Evolutionary conservation across 305 asterid species (phyloP), one percentile per base, ranked within the genome.

Genomic region (Rubia peregrina): DNA sequence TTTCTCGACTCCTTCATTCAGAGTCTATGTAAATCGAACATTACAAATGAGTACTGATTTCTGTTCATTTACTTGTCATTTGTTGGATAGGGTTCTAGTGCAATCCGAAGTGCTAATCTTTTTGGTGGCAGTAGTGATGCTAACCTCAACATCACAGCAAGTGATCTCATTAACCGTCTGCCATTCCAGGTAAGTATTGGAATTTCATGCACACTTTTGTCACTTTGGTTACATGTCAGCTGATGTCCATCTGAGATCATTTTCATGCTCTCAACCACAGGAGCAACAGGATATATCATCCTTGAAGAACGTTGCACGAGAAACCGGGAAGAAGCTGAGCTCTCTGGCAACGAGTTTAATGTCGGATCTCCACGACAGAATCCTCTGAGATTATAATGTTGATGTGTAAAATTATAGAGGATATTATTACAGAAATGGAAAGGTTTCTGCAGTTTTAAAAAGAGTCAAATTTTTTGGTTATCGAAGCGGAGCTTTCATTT

Each of bases 211-310:
- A 16, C 9, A 21, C 11, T 43, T 16, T 9, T 5, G 13, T 1
- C 16, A 3, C 4, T 9, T 44, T 44, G 11, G 49, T 44, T n/a
- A 17, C 33, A 4, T 17, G 17, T 17, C 6, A 46, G 57, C 17
- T 21, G 57, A 51, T 17, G 53, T 13, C 43, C 8, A 66, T 57
- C 48, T 65, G 14, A 65, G 43, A 12, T 57, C 13, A 26, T 41
- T 59, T 65, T 41, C 66, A 19, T 57, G 21, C 69, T 43, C 5
- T 40, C 57, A 7, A 24, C 53, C 36, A 70, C 82, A 94, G 98
- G 97, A 97, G 71, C 96, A 91, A 68, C 98, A 94, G 76, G 98
- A 91, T 78, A 84, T 94, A 70, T 88, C 96, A 65, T 91, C 96
- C 71, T 79, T 89, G 44, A 94, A 91, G 86, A 87, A 84, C 71